Evolutionary conservation across 306 rosid genomes (phyloP), one percentile per base, ranked within the genome.

Genomic region (Malus orientalis): DNA sequence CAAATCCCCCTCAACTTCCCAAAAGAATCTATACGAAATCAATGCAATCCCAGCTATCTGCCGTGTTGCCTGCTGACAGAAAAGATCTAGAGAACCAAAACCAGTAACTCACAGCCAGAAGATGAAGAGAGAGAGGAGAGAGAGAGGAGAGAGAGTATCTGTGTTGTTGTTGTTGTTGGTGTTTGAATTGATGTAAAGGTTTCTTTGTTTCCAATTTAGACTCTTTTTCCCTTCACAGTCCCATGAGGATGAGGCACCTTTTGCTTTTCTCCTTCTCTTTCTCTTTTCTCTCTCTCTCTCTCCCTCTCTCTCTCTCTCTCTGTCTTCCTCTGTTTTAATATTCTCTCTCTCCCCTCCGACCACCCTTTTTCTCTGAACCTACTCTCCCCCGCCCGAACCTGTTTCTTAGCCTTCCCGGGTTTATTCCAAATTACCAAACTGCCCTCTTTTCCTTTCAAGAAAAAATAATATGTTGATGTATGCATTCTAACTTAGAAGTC

Each of bases 171-270:
- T 23, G 70, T 3, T 42, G 73, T 10, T 81, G 71, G 55, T 18
- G 67, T 47, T 25, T 77, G 20, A 51, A 51, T 51, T 51, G 87
- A 77, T 91, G 84, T 74, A 80, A 77, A 81, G 88, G 79, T 72
- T 83, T 86, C 85, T 91, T 75, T 76, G 84, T 80, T 82, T 78
- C 76, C 88, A 88, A 88, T 86, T 86, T 76, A 80, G 76, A 74
- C 64, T 18, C 87, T 47, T 82, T 75, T 67, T 74, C 81, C 40
- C 42, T 40, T 61, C 42, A 5, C 47, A 10, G 27, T 58, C 58
- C 18, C n/a, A 16, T 19, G 20, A 2, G 1, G 11, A 4, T 57
- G 79, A 87, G 68, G 42, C 10, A 67, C 86, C 85, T 70, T 80
- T 73, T 25, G 76, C 81, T 80, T 61, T 42, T 73, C 74, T 70